Base-by-base conservation (phyloP, 2,329 filamentous ascomycete genomes). In the Stemphylium lycopersici region DNA sequence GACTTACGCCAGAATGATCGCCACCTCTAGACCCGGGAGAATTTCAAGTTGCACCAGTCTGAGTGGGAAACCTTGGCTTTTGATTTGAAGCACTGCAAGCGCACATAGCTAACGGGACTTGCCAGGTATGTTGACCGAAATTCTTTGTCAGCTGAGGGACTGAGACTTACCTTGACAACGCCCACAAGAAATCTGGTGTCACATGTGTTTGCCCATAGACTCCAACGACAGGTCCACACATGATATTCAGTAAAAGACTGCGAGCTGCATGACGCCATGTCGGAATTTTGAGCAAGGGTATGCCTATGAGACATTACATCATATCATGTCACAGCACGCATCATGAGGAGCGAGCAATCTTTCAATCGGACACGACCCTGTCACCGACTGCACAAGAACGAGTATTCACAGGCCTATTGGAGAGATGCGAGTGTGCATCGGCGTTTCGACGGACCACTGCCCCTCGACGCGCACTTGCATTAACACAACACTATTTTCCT, bases 1-100 rank as follows among this genome's bases (percentile, higher is more conserved):
- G 22, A 26, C 15, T 37, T 42, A 16, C 22, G 42, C 43, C 36
- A 32, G 42, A 43, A 52, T 52, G 36, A 48, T 52, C 42, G 22
- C 43, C 45, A 29, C 36, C 31, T 48, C 36, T 36, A 22, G 32
- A 39, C 26, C 36, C 16, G 42, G 49, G 20, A 7, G 42, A 34
- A 34, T 13, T n/a, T 15, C 42, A 24, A 34, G 31, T 44, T 32
- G 29, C 42, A 34, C 20, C 18, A 15, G 24, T 22, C 24, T 20
- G 18, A 44, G 18, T 44, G 16, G 29, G 42, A 34, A 32, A 44
- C 42, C 18, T 34, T 15, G 12, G 13, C 18, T 7, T 33, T 15
- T 18, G 15, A 6, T n/a, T 33, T 44, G 31, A 20, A 20, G 13
- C 11, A 44, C 18, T 41, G 31, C 15, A 44, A 33, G 42, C 42